These are phyloP conservation scores for Epichloe sibirici DNA, from an alignment of 2,329 filamentous ascomycete genomes.

Conservation along the genomic window DNA sequence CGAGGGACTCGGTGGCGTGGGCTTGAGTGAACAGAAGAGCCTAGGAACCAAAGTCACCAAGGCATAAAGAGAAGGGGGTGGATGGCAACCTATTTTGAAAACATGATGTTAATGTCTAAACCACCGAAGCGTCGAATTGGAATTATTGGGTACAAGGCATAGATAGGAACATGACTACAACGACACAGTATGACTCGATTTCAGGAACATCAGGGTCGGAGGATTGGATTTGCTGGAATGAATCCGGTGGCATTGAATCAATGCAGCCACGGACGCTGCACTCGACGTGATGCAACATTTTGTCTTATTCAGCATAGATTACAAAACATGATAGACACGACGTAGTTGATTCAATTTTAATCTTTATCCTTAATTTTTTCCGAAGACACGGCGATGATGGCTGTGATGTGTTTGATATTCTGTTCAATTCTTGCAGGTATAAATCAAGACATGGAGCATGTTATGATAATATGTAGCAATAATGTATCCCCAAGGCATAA, in stretches of 20 bases:
- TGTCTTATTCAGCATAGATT: not conserved
- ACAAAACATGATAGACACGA: not conserved
- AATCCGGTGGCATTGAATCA: not conserved
- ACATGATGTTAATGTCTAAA: not conserved
- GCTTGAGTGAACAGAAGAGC: conserved; percentile 11
- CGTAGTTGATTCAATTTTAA: not conserved
- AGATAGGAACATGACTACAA: not conserved
- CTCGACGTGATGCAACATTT: not conserved
- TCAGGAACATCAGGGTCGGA: not conserved
- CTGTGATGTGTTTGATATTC: no score
- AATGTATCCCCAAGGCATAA: no score
- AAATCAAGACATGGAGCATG: no score
- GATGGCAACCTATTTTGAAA: not conserved
- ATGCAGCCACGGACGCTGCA: not conserved
- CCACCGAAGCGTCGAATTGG: not conserved
- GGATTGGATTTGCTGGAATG: not conserved
- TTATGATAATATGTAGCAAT: no score
- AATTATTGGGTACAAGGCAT: not conserved
- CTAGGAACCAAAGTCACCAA: conserved; percentile 12
- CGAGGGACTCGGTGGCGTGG: conserved; percentile 18
- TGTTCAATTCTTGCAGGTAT: no score
- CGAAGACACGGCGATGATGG: no score
- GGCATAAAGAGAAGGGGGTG: not conserved
- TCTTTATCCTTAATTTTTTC: no score
- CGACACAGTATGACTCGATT: not conserved